Evolutionary conservation across 2,329 filamentous ascomycete species (phyloP).

Genomic region (Pochonia chlamydosporia): DNA sequence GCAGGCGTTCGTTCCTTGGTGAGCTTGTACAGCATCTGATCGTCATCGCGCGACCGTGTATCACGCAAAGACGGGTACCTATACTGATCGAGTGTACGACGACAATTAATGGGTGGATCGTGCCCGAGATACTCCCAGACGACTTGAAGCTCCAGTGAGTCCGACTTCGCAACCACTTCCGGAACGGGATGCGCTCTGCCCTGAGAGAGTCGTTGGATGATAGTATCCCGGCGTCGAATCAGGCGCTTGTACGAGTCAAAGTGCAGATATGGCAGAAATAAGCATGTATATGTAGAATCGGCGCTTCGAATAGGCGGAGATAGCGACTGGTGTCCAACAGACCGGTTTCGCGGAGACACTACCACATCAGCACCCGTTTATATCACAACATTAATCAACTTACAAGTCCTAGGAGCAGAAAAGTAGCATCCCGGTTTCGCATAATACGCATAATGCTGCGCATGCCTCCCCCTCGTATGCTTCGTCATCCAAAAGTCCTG

Average conservation of each 20-base stretch:
- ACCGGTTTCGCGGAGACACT: constrained; percentile 31
- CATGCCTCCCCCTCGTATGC: constrained; percentile 41
- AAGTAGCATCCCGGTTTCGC: constrained; percentile 44
- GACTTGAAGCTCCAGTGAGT: constrained; percentile 51
- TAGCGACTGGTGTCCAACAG: constrained; percentile 21
- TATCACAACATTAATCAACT: no score
- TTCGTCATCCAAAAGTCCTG: constrained; percentile 43
- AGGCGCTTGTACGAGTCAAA: constrained; percentile 59
- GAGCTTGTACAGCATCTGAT: constrained; percentile 63
- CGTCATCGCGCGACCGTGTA: constrained; percentile 55
- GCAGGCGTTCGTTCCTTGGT: constrained; percentile 40
- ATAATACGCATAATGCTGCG: constrained; percentile 44
- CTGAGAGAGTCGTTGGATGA: constrained; percentile 45
- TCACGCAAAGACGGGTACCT: constrained; percentile 57
- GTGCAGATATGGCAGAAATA: constrained; percentile 56
- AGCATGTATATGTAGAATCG: constrained; percentile 35
- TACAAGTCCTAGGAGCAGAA: constrained; percentile 31
- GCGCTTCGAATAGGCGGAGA: constrained; percentile 19
- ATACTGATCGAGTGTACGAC: constrained; percentile 58
- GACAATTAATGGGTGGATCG: constrained; percentile 55
- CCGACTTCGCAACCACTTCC: constrained; percentile 43
- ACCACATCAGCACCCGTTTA: background rate
- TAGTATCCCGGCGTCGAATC: constrained; percentile 48
- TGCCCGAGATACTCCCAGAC: constrained; percentile 59
- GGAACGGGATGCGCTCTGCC: constrained; percentile 52